These are phyloP conservation scores for Arxiozyma slooffiae DNA, from an alignment of 1,139 yeast species.

Conservation along the genomic window DNA sequence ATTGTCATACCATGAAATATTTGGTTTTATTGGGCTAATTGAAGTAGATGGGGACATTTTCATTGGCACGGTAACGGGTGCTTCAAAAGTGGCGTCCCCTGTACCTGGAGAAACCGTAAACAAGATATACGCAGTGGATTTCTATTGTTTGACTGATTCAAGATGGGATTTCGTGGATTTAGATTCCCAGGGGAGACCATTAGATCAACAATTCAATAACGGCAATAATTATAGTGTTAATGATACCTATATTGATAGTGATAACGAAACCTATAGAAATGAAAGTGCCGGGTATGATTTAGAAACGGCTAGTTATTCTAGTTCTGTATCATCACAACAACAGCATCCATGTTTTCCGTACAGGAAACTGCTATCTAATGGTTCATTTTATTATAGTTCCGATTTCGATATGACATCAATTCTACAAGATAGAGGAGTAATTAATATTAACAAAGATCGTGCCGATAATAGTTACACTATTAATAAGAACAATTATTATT, in stretches of 20 bases:
- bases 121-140: conserved; percentile 75
- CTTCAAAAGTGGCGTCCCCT: conserved; percentile 74
- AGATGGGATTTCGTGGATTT: conserved; percentile 69
- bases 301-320: neutral
- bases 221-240: conserved; percentile 6
- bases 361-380: conserved; percentile 68
- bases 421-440: conserved; percentile 61
- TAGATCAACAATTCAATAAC: conserved; percentile 19
- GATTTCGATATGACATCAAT: conserved; percentile 85
- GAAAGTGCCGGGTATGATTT: neutral
- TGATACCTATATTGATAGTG: neutral
- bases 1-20: conserved; percentile 48
- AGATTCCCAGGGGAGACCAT: conserved; percentile 56
- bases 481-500: conserved; percentile 32
- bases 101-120: conserved; percentile 70
- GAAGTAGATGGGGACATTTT: conserved; percentile 57
- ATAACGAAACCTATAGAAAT: conserved; percentile 3
- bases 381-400: conserved; percentile 85
- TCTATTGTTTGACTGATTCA: conserved; percentile 55
- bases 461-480: neutral
- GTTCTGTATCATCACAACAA: conserved; percentile 19
- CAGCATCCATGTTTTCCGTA: conserved; percentile 82
- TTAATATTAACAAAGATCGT: neutral
- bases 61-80: conserved; percentile 70
- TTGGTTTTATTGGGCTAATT: conserved; percentile 81